Percentiles rank a stretch among this genome's conserved stretches.
phyloP scores from a whole-genome alignment of 495 filamentous ascomycete genomes.

The Penicillium cosmopolitanum region DNA sequence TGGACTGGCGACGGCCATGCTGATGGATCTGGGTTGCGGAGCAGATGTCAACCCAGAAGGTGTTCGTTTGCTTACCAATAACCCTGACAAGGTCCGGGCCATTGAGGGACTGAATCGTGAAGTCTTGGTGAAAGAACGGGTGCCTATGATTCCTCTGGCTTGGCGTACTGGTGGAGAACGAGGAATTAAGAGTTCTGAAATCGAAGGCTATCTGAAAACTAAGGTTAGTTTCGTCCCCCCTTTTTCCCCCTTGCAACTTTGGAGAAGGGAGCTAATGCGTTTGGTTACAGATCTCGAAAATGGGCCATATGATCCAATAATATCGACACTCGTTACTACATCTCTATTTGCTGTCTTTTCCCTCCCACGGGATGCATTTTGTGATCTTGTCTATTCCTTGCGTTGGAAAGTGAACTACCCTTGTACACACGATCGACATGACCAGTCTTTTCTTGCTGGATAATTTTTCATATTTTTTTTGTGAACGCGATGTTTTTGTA shows the following conservation, averaged over 20 bases:
- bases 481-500: constrained; percentile 12
- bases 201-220: constrained; percentile 90
- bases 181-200: constrained; percentile 83
- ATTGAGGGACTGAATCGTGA: constrained; percentile 90
- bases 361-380: constrained; percentile 6
- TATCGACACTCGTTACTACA: constrained; percentile 5
- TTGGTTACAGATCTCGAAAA: constrained; percentile 63
- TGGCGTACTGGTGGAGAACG: constrained; percentile 82
- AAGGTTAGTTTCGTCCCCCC: constrained; percentile 63
- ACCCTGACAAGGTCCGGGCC: constrained; percentile 93
- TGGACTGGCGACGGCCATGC: constrained; percentile 91
- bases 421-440: constrained; percentile 31
- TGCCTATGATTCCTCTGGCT: constrained; percentile 93
- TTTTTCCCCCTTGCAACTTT: constrained; percentile 8
- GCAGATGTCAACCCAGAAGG: constrained; percentile 62
- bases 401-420: constrained; percentile 16
- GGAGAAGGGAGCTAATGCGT: neutral
- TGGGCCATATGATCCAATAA: constrained; percentile 69
- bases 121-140: constrained; percentile 83
- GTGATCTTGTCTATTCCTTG: constrained; percentile 11
- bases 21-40: constrained; percentile 78
- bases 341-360: constrained; percentile 2
- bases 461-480: constrained; percentile 18
- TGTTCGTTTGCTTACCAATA: constrained; percentile 90
- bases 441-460: constrained; percentile 23